A percentile compares a stretch with the other conserved stretches of the same genome.
Evolutionary conservation across 768 basidiomycete genomes (phyloP).

Genomic region (Clavulina sp.): DNA sequence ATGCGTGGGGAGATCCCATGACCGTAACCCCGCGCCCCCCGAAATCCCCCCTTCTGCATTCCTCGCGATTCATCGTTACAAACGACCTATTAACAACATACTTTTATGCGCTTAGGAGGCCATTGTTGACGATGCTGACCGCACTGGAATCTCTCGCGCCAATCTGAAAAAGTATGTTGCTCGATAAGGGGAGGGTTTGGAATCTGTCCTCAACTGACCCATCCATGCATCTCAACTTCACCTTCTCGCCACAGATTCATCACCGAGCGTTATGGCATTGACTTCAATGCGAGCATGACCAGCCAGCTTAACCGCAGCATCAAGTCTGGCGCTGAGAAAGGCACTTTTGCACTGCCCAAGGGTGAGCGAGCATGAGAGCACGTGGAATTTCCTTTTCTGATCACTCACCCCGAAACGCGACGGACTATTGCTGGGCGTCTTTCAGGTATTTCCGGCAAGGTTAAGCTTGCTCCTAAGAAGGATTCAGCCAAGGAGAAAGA

Average conservation of each 20-base stretch:
- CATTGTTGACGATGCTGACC: constrained; percentile 2
- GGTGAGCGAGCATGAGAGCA: neutral
- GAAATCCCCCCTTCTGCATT: neutral
- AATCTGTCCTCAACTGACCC: neutral
- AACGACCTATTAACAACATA: neutral
- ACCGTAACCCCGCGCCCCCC: neutral
- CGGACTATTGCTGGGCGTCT: neutral
- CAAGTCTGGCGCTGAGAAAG: constrained; percentile 1
- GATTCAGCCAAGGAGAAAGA: neutral
- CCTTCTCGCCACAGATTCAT: neutral
- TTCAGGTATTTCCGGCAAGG: neutral
- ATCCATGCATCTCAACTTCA: neutral
- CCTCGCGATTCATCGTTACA: too few species aligned
- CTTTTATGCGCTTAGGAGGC: neutral
- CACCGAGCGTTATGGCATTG: neutral
- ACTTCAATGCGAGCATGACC: neutral
- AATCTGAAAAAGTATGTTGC: neutral
- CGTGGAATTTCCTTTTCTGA: neutral
- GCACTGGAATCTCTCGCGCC: constrained; percentile 2
- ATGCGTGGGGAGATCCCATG: neutral
- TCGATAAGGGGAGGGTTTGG: neutral
- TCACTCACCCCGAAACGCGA: neutral
- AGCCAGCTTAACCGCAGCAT: constrained; percentile 1
- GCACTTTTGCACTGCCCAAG: constrained; percentile 1
- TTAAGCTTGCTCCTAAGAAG: constrained; percentile 9